Base-by-base conservation (phyloP, 345 rosid species). In the Arabis hirsuta region DNA sequence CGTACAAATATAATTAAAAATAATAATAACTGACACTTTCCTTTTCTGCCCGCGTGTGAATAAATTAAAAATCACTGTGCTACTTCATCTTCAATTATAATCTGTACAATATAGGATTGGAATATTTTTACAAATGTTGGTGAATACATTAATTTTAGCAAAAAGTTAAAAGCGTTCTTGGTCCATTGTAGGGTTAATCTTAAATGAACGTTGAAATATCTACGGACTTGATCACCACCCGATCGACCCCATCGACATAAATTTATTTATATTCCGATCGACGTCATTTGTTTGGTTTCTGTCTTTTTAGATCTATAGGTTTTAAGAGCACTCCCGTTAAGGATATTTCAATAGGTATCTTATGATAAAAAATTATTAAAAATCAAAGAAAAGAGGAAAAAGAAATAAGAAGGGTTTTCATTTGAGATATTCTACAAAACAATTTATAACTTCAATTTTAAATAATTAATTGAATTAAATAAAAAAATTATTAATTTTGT, bases 161-260 rank as follows among this genome's bases (percentile, higher is more conserved):
- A 31, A 31, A 52, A 34, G 31, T 55, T 39, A 13, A 11, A 24
- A 63, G n/a, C 36, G 13, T 20, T 73, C 11, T 54, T 54, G 63
- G 46, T 31, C 48, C 34, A 27, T 10, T 32, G 41, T 62, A 55
- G 62, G 57, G n/a, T 50, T 24, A 52, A 51, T 22, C 13, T 19
- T 62, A 31, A 53, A 62, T 62, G 69, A 31, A 44, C 56, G 51
- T 54, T 45, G 32, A 73, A 55, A 54, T 44, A 34, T 54, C 64
- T 24, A 46, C 5, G 46, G 56, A 19, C 55, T 10, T 36, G 41
- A 9, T 63, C 43, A 29, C 73, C 65, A 46, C 13, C 47, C 29
- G 13, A 47, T 34, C 38, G 7, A 6, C 38, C 50, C 38, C 56
- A 34, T 45, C 39, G 36, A 63, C 62, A 53, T 43, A 24, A 43